Evolutionary conservation across 257 asterid species (phyloP), one percentile per base, ranked within the genome.

Genomic region (Solanum sejunctum): DNA sequence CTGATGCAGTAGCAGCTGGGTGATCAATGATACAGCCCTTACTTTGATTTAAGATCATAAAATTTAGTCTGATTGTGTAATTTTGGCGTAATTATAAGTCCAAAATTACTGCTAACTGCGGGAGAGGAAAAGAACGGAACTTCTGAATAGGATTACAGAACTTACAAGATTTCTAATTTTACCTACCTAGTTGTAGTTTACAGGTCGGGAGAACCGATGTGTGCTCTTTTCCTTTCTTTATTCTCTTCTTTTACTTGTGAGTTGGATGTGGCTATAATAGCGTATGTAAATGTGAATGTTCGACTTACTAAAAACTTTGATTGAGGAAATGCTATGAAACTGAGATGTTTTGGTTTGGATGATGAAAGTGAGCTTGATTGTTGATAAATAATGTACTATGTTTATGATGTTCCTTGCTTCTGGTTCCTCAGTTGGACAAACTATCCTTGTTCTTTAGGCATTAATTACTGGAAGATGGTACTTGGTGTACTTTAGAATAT

Each of bases 1-100:
- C 93, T 0, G 98, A 95, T 87, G 97, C 97, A 28, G 99, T 97
- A 32, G 99, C 95, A 12, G 99, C 99, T 54, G 87, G 97, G 75
- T 97, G 92, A 95, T 47, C 10, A 39, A 13, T 43, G 67, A 18
- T 6, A 39, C 73, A 56, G 7, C 72, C 23, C 21, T 20, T 9
- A 55, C 66, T 21, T 54, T 10, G n/a, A 58, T 58, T n/a, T 16
- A 32, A 15, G 60, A 57, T 41, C 15, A 36, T 51, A 52, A 43
- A 75, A 63, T 41, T 56, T 47, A 8, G 84, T 84, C 83, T 75
- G 86, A 84, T 69, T 85, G 23, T 72, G 96, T 89, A 85, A 90
- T 90, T 89, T 93, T 92, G 97, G 95, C 97, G 86, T 92, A 92
- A 91, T 91, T 90, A 64, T 55, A 86, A 93, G 93, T 85, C 95